Evolutionary conservation across 371 early-diverging fungal genomes (phyloP), one percentile per base, ranked within the genome.

Genomic region (Saksenaea vasiformis): DNA sequence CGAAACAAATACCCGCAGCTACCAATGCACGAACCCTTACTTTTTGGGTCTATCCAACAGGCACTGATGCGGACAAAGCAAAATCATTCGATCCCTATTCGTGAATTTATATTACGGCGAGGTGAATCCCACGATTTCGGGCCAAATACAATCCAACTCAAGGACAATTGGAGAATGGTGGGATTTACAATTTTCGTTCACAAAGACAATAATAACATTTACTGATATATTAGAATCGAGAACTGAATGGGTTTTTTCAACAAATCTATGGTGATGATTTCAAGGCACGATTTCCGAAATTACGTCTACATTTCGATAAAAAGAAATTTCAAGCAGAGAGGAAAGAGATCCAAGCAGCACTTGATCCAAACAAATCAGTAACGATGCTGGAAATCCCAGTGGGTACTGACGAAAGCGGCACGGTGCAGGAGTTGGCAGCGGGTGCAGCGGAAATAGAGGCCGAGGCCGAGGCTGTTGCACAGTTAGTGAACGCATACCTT

Each of bases 141-240:
- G 3, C 87, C 84, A 2, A 79, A 77, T 54, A 86, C 85, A 2
- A 73, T 81, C 9, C 85, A 86, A 56, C 74, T 86, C 1, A 76
- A 78, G 60, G 87, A 86, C 24, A 86, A 86, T 67, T 86, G 85
- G 72, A 70, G 87, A 34, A 86, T 86, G 87, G 86, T 84, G 72
- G 35, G 53, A 39, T 60, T 0, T 62, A n/a, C 37, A 10, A 31
- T 58, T 14, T 53, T 60, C 35, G 24, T 17, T 24, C 47, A 43
- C 17, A 41, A n/a, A 17, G n/a, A 14, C 24, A 27, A 11, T 22
- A 22, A 58, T 64, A 19, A 24, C 19, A n/a, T n/a, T n/a, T n/a
- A n/a, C n/a, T n/a, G n/a, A 51, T 41, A 5, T 39, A 39, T 14
- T 60, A 86, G 86, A 86, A 86, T 63, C 54, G 66, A 1, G 83